Percentiles rank a stretch among this genome's conserved stretches.
Conservation (phyloP, 1,139 yeast genomes). For the Yamadazyma friedrichii region DNA sequence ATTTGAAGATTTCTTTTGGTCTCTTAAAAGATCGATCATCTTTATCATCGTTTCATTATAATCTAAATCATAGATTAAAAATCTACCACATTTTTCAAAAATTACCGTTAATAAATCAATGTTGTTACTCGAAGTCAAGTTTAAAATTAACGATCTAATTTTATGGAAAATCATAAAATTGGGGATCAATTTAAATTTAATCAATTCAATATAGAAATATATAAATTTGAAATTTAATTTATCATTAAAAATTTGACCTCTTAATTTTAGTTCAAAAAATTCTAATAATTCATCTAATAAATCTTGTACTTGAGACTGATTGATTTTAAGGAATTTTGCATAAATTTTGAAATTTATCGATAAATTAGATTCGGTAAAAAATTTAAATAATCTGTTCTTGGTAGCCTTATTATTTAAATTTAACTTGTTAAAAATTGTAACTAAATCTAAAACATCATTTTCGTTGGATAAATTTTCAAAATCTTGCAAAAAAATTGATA, state of each 20-base stretch:
- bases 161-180: conserved; percentile 70
- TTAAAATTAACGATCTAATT: conserved; percentile 54
- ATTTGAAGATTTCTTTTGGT: conserved; percentile 48
- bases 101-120: conserved; percentile 64
- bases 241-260: conserved; percentile 56
- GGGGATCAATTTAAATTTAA: conserved; percentile 77
- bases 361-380: conserved; percentile 51
- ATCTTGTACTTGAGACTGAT: conserved; percentile 47
- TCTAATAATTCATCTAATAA: conserved; percentile 56
- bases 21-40: conserved; percentile 57
- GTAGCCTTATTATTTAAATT: conserved; percentile 74
- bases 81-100: conserved; percentile 74
- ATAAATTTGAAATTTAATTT: conserved; percentile 55
- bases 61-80: conserved; percentile 60
- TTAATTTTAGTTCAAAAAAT: conserved; percentile 58
- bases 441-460: conserved; percentile 57
- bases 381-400: conserved; percentile 55
- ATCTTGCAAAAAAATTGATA: conserved; percentile 42
- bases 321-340: conserved; percentile 68
- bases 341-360: conserved; percentile 47
- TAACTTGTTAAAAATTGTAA: conserved; percentile 50
- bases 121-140: conserved; percentile 49
- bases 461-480: conserved; percentile 47
- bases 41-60: conserved; percentile 60
- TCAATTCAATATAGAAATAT: conserved; percentile 68